Evolutionary conservation across 176 grass and related monocot genomes (phyloP), one percentile per base, ranked within the genome.

Genomic region (Zea luxurians): DNA sequence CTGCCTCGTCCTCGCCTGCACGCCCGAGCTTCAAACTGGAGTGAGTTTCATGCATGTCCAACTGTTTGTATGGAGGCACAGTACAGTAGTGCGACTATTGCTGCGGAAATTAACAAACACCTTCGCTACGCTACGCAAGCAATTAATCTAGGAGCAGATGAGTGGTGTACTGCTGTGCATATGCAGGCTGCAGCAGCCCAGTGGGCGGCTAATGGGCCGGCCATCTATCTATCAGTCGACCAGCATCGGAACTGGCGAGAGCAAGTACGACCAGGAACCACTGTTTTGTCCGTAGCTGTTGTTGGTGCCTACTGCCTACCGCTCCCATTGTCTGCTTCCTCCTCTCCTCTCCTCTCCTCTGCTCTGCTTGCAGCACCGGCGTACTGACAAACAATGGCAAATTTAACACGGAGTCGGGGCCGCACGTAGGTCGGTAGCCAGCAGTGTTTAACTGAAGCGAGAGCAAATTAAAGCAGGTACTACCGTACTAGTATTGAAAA

Each of bases 1-100:
- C 75, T 59, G 87, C 82, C 16, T 52, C 68, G 86, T 58, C 71
- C 60, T 40, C 27, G 27, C 27, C 87, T 85, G 82, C 82, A 78
- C 35, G 46, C 20, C 42, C 34, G 62, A 61, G 61, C 70, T 66
- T 57, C 61, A 21, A 77, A 76, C 41, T 47, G 18, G 13, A 43
- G 64, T 44, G 0, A 61, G 63, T 43, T 16, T 37, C 40, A 41
- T 52, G 63, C 27, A 27, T 27, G 27, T 4, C 37, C 38, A 37
- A 70, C 54, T 60, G 9, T 20, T 71, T 38, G 18, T 12, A 61
- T 13, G 52, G 16, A 57, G 11, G 37, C 38, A 17, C 3, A 27
- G 13, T 37, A n/a, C n/a, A 8, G 13, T 37, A 37, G 13, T 71
- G 43, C 36, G 4, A 76, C 43, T 76, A 48, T 10, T 48, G 60